Percentiles rank a stretch among this genome's conserved stretches.
Conservation (phyloP, 1,284 basidiomycete species). For the Sphagnurus paluster region DNA sequence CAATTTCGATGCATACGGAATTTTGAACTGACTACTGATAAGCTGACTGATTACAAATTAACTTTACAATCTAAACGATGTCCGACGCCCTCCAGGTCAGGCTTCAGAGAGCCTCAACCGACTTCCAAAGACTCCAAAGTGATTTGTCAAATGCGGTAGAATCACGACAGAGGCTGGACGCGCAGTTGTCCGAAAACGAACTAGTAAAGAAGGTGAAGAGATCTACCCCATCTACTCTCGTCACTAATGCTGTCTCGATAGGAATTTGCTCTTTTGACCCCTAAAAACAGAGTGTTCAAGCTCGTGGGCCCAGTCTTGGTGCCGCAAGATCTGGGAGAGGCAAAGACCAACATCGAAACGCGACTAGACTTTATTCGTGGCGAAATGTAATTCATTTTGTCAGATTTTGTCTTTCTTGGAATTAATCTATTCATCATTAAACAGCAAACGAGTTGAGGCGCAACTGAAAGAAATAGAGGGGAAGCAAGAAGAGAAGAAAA, state of each 20-base stretch:
- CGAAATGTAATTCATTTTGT: conserved; percentile 73
- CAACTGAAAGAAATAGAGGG: conserved; percentile 77
- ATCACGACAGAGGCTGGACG: conserved; percentile 80
- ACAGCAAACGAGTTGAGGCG: conserved; percentile 77
- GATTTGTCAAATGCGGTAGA: conserved; percentile 77
- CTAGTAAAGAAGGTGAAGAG: conserved; percentile 80
- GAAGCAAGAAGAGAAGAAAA: conserved; percentile 77
- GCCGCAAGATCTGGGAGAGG: conserved; percentile 87
- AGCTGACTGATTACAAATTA: conserved; percentile 5
- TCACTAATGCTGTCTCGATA: conserved; percentile 32
- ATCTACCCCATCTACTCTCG: background rate
- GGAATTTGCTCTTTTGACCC: conserved; percentile 83
- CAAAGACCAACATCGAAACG: conserved; percentile 88
- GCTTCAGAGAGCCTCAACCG: conserved; percentile 65
- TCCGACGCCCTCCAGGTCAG: conserved; percentile 48
- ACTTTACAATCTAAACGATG: conserved; percentile 20
- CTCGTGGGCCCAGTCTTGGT: conserved; percentile 90
- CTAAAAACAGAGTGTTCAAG: conserved; percentile 88
- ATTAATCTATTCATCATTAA: conserved; percentile 5
- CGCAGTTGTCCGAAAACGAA: conserved; percentile 91
- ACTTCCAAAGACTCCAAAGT: conserved; percentile 79
- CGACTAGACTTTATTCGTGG: conserved; percentile 87
- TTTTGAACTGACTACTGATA: too few relatives aligned
- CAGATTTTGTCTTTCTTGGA: conserved; percentile 1
- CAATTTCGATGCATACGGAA: too few relatives aligned